A percentile compares a stretch with the other conserved stretches of the same genome.
These are phyloP conservation scores for Remersonia thermophila DNA, from an alignment of 2,329 filamentous ascomycete species.

Conservation along the genomic window DNA sequence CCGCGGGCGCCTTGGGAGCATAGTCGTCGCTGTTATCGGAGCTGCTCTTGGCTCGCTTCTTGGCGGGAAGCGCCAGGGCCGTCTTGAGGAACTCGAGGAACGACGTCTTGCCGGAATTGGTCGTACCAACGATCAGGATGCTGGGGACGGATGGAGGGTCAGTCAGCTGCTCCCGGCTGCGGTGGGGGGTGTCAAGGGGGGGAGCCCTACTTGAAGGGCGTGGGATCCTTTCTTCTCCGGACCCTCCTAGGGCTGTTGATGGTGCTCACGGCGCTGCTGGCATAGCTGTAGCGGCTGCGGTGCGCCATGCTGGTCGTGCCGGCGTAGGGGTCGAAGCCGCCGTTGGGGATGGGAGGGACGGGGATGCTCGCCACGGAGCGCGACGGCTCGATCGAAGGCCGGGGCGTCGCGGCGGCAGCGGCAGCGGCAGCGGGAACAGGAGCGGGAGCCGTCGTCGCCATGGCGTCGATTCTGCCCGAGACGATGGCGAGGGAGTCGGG, in stretches of 20 bases:
- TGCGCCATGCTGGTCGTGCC: slow-evolving; percentile 92
- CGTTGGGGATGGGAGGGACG: slow-evolving; percentile 47
- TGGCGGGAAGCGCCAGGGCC: slow-evolving; percentile 68
- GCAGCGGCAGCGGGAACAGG: no score
- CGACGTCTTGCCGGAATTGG: slow-evolving; percentile 84
- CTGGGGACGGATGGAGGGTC: slow-evolving; percentile 36
- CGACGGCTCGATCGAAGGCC: slow-evolving; percentile 43
- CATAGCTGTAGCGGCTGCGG: slow-evolving; percentile 91
- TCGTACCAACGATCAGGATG: slow-evolving; percentile 79
- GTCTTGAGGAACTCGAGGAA: slow-evolving; percentile 93
- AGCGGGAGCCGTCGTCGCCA: slow-evolving; percentile 14
- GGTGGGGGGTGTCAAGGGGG: not conserved
- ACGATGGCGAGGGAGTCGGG: slow-evolving; percentile 51
- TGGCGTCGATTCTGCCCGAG: slow-evolving; percentile 31
- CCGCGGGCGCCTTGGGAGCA: slow-evolving; percentile 34
- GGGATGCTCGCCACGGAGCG: slow-evolving; percentile 32
- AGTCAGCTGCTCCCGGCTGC: slow-evolving; percentile 1
- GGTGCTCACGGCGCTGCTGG: slow-evolving; percentile 78
- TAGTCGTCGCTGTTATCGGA: slow-evolving; percentile 44
- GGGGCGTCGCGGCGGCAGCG: slow-evolving; percentile 22
- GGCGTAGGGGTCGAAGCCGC: slow-evolving; percentile 62
- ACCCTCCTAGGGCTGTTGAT: slow-evolving; percentile 88
- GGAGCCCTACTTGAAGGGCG: slow-evolving; percentile 83
- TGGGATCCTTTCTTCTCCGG: slow-evolving; percentile 90
- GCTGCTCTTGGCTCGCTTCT: slow-evolving; percentile 52